These are phyloP conservation scores for Fusarium liriodendri DNA, from an alignment of 2,329 filamentous ascomycete genomes.

Conservation along the genomic window DNA sequence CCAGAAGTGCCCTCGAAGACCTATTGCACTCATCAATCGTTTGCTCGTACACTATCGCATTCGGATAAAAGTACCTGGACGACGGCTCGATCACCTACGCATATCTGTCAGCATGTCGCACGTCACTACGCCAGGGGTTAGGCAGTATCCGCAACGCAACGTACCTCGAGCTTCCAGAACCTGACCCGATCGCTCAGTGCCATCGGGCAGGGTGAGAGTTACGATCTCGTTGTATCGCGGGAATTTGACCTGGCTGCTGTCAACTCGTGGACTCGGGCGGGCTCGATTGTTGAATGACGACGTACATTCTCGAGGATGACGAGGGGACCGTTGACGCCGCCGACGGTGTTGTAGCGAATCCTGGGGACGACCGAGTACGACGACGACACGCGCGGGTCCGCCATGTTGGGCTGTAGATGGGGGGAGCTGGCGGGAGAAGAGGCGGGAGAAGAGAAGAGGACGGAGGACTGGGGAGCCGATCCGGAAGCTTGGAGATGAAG, in stretches of 20 bases:
- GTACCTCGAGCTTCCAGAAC: conserved; percentile 97
- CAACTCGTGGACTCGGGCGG: conserved; percentile 34
- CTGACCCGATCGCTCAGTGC: conserved; percentile 91
- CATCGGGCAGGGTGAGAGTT: conserved; percentile 93
- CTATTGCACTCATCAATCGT: conserved; percentile 58
- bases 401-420: conserved; percentile 54
- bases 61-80: conserved; percentile 77
- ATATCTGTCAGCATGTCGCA: conserved; percentile 34
- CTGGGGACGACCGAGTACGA: conserved; percentile 70
- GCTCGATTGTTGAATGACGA: conserved; percentile 7
- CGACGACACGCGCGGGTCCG: conserved; percentile 68
- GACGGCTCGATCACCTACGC: conserved; percentile 86
- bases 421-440: conserved; percentile 27
- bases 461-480: conserved; percentile 31
- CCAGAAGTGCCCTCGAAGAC: conserved; percentile 97
- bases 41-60: conserved; percentile 18
- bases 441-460: conserved; percentile 29
- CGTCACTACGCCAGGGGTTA: conserved; percentile 14
- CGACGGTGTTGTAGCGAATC: conserved; percentile 97
- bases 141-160: conserved; percentile 42
- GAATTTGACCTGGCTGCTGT: conserved; percentile 84
- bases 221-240: conserved; percentile 98
- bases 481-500: conserved; percentile 40
- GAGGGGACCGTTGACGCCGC: conserved; percentile 96
- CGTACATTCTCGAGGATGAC: conserved; percentile 94